A percentile compares a stretch with the other conserved stretches of the same genome.
These are phyloP conservation scores for Camellia oleifera DNA, from an alignment of 179 eudicot species.

Conservation along the genomic window DNA sequence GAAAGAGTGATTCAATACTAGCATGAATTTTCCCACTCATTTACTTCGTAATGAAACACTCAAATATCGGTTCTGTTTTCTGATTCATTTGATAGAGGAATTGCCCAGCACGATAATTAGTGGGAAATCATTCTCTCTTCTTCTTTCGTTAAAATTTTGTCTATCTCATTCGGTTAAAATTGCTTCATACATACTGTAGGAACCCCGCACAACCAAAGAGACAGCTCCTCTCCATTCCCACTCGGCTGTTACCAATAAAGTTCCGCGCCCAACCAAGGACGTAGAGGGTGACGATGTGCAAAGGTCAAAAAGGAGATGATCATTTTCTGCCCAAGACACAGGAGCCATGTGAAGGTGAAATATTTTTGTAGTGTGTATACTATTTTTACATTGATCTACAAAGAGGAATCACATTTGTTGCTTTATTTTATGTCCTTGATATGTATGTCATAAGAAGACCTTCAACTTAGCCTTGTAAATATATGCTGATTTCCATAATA, in stretches of 20 bases:
- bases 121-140: too few species aligned
- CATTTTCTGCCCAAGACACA: background rate
- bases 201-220: slow-evolving; percentile 39
- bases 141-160: background rate
- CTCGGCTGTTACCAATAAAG: slow-evolving; percentile 20
- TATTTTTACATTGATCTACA: background rate
- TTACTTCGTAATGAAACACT: background rate
- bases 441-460: background rate
- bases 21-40: background rate
- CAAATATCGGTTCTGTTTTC: background rate
- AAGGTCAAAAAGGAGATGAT: slow-evolving; percentile 19
- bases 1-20: background rate
- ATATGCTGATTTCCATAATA: background rate
- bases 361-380: slow-evolving; percentile 20
- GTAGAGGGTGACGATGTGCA: slow-evolving; percentile 20
- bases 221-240: slow-evolving; percentile 38
- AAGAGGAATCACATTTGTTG: slow-evolving; percentile 8
- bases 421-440: slow-evolving; percentile 9
- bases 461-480: slow-evolving; percentile 17
- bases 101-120: too few species aligned
- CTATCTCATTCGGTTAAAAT: background rate
- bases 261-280: slow-evolving; percentile 27
- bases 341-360: slow-evolving; percentile 7
- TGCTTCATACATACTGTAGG: slow-evolving; percentile 33
- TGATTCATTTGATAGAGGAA: background rate